Evolutionary conservation across 2,329 filamentous ascomycete species (phyloP).

Genomic region (Fusarium brachygibbosum): DNA sequence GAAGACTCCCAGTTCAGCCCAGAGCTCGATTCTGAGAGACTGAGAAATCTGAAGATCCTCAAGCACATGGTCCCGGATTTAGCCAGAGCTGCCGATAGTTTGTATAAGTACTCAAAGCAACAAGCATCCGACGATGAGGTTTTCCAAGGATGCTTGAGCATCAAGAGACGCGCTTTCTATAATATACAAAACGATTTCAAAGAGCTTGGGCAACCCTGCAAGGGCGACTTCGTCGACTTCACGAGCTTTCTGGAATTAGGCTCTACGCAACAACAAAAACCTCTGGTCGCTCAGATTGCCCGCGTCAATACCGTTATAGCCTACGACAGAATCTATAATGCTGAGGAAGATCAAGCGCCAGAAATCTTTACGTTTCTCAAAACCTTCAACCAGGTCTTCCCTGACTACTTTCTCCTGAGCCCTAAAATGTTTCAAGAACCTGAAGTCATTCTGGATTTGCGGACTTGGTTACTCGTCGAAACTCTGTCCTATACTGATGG

Average conservation of each 20-base stretch:
- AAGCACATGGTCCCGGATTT: constrained; percentile 49
- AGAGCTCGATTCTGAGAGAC: constrained; percentile 27
- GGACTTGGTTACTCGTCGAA: constrained; percentile 55
- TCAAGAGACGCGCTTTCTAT: constrained; percentile 49
- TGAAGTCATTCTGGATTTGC: constrained; percentile 54
- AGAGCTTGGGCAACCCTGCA: constrained; percentile 16
- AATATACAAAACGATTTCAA: constrained; percentile 47
- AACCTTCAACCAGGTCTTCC: constrained; percentile 51
- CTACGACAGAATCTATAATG: constrained; percentile 48
- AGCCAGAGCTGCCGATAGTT: constrained; percentile 43
- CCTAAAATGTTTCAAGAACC: constrained; percentile 29
- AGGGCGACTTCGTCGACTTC: constrained; percentile 51
- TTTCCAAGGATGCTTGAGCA: constrained; percentile 40
- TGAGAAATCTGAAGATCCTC: constrained; percentile 40
- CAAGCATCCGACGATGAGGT: constrained; percentile 38
- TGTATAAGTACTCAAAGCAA: constrained; percentile 47
- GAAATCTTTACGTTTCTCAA: constrained; percentile 50
- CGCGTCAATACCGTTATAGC: constrained; percentile 55
- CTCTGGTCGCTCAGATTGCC: constrained; percentile 41
- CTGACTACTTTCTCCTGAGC: constrained; percentile 47
- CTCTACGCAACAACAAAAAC: constrained; percentile 1
- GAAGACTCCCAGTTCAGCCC: constrained; percentile 3
- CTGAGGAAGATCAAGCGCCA: constrained; percentile 15
- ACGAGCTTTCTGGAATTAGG: constrained; percentile 7
- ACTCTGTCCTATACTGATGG: constrained; percentile 29